Percentiles rank a stretch among this genome's conserved stretches.
These are phyloP conservation scores for Castanospermum australe DNA, from an alignment of 306 rosid species.

Conservation along the genomic window DNA sequence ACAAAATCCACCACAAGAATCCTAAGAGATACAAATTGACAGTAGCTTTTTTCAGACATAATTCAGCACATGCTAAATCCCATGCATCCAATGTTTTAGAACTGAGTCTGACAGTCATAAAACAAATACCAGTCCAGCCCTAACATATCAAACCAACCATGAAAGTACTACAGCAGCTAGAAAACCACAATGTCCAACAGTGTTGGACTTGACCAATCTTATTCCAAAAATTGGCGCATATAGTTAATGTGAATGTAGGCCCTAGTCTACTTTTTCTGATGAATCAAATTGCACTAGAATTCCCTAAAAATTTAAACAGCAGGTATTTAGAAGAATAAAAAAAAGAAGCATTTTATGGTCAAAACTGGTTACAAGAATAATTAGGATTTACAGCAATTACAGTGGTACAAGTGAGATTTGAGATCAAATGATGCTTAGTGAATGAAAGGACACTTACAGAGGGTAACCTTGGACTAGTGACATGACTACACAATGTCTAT, in stretches of 20 bases:
- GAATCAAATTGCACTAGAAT: neutral
- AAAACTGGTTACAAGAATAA: neutral
- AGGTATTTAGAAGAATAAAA: neutral
- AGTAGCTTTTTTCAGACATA: neutral
- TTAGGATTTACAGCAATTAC: neutral
- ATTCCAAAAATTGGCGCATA: neutral
- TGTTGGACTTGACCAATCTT: neutral
- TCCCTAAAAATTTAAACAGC: neutral
- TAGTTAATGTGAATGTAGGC: neutral
- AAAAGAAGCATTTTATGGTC: neutral
- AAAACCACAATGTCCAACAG: neutral
- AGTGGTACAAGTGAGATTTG: neutral
- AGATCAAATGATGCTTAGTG: neutral
- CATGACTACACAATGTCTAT: conserved; percentile 92
- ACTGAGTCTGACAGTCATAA: neutral
- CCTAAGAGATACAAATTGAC: neutral
- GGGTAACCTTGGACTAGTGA: conserved; percentile 90
- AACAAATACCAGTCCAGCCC: neutral
- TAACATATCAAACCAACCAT: neutral
- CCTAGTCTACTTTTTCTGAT: neutral
- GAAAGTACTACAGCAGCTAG: neutral
- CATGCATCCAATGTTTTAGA: neutral
- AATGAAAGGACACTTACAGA: conserved; percentile 60
- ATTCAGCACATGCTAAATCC: neutral
- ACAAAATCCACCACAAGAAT: neutral